A percentile compares a stretch with the other conserved stretches of the same genome.
phyloP scores from a whole-genome alignment of 2,329 filamentous ascomycete genomes.

The Chlorencoelia australis region DNA sequence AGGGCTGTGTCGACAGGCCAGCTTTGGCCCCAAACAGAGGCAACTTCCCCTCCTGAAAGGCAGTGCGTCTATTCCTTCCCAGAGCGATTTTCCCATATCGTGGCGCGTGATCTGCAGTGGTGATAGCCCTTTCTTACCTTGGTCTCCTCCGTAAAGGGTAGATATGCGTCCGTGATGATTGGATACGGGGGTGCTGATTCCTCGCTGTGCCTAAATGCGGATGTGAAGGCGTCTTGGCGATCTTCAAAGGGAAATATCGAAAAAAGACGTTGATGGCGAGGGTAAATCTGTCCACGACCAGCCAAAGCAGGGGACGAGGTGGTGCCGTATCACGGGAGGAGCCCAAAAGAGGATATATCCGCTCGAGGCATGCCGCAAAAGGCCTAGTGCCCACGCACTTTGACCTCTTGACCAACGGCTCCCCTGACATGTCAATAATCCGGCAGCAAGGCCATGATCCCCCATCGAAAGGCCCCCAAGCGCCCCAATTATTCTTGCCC shows the following conservation, averaged over 20 bases:
- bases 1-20: conserved; percentile 12
- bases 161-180: conserved; percentile 7
- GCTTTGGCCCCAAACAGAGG: conserved; percentile 10
- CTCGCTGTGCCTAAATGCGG: conserved; percentile 22
- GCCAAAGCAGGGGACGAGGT: conserved; percentile 14
- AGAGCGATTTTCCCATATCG: conserved; percentile 11
- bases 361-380: conserved; percentile 14
- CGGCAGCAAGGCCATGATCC: conserved; percentile 2
- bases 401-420: conserved; percentile 7
- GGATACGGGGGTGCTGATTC: conserved; percentile 7
- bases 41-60: conserved; percentile 12
- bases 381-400: conserved; percentile 11
- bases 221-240: conserved; percentile 18
- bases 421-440: conserved; percentile 20
- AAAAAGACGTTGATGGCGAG: conserved; percentile 20
- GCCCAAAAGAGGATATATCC: conserved; percentile 15
- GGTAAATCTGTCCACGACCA: conserved; percentile 11
- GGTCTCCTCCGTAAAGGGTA: too few species aligned
- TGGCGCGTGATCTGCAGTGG: conserved; percentile 25
- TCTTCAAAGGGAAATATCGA: conserved; percentile 19
- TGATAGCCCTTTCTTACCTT: conserved; percentile 8
- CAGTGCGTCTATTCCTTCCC: conserved; percentile 13
- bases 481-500: conserved; percentile 10
- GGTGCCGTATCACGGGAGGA: conserved; percentile 18
- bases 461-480: conserved; percentile 9